Conservation (phyloP, 345 rosid species). For the Populus ilicifolia region DNA sequence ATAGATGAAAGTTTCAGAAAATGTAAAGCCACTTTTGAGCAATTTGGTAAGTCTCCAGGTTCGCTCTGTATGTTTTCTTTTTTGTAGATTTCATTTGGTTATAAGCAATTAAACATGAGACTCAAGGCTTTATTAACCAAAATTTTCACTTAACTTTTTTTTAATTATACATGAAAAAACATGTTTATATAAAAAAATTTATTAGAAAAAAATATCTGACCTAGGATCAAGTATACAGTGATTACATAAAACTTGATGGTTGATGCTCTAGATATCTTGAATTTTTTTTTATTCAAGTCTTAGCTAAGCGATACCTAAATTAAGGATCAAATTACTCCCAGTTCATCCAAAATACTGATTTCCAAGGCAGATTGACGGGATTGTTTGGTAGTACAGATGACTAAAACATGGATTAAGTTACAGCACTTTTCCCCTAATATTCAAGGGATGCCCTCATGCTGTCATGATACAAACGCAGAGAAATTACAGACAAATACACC, state of each 20-base stretch:
- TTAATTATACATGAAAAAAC: too few species aligned
- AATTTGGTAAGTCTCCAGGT: constrained; percentile 55
- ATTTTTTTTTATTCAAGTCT: neutral
- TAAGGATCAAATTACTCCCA: neutral
- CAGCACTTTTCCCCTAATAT: too few species aligned
- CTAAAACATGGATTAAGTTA: neutral
- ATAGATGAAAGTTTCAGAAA: constrained; percentile 75
- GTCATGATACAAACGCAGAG: too few species aligned
- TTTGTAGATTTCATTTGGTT: neutral
- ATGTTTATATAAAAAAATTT: too few species aligned
- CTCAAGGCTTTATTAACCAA: neutral
- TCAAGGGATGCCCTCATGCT: too few species aligned
- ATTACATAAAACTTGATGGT: too few species aligned
- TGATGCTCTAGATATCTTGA: too few species aligned
- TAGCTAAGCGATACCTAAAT: neutral
- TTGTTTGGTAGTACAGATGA: neutral
- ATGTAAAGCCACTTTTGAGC: constrained; percentile 74
- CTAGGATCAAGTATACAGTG: too few species aligned
- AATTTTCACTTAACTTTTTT: too few species aligned
- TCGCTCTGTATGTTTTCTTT: neutral
- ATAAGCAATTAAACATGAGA: neutral
- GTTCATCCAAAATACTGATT: neutral
- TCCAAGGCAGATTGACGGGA: neutral
- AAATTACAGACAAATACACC: neutral
- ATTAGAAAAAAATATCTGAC: too few species aligned